These are phyloP conservation scores for Salix arbutifolia DNA, from an alignment of 345 rosid species.

Conservation along the genomic window DNA sequence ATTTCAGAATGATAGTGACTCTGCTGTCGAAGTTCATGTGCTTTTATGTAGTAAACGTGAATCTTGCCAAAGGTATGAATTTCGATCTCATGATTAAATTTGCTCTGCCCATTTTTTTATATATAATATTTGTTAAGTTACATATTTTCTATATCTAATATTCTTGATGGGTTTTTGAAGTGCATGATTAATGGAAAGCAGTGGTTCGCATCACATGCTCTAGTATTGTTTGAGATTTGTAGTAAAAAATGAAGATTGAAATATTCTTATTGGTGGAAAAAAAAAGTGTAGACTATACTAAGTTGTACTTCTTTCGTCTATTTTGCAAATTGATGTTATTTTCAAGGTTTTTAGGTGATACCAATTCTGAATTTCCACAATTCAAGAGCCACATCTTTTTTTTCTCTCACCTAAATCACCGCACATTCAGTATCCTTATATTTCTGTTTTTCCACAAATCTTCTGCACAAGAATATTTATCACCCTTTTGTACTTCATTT, in stretches of 20 bases:
- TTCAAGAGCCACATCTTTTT: neutral
- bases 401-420: too few species aligned
- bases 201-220: neutral
- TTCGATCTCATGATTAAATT: neutral
- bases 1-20: constrained; percentile 59
- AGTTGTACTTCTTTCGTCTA: neutral
- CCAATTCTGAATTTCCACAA: neutral
- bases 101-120: neutral
- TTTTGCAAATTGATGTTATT: neutral
- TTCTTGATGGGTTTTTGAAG: neutral
- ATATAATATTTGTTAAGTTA: neutral
- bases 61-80: constrained; percentile 47
- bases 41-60: constrained; percentile 49
- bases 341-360: neutral
- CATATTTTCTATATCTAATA: constrained; percentile 1
- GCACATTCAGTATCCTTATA: neutral
- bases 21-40: constrained; percentile 41
- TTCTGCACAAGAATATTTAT: neutral
- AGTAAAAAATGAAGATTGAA: neutral
- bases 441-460: neutral
- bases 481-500: constrained; percentile 7
- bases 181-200: neutral
- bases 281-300: neutral
- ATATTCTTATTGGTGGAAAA: neutral
- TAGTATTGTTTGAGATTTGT: neutral